These are phyloP conservation scores for Calonectria leucothoes DNA, from an alignment of 2,329 filamentous ascomycete species.

Conservation along the genomic window DNA sequence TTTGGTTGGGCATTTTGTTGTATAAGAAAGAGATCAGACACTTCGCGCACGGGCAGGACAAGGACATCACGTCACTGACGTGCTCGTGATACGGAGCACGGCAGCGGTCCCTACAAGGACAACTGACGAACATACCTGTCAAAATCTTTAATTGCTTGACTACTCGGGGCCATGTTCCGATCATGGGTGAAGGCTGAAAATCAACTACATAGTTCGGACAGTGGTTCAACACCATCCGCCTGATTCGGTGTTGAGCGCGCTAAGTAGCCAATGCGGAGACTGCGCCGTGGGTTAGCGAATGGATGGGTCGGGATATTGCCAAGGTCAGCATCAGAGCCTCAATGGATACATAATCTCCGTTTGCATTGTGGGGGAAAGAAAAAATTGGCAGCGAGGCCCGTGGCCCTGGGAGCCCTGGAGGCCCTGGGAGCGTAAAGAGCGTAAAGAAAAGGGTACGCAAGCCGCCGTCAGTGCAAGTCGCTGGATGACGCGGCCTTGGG, in stretches of 20 bases:
- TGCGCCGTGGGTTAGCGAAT: constrained; percentile 7
- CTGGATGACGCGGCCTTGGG: constrained; percentile 43
- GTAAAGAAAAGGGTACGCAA: constrained; percentile 31
- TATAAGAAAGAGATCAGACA: background rate
- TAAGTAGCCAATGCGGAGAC: background rate
- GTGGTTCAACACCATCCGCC: background rate
- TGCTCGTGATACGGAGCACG: background rate
- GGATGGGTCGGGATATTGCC: constrained; percentile 8
- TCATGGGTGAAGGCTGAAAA: background rate
- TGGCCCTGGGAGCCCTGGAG: background rate
- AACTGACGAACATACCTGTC: background rate
- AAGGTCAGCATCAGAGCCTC: constrained; percentile 23
- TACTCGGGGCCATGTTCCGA: background rate
- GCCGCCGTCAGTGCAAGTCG: constrained; percentile 33
- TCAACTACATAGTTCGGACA: background rate
- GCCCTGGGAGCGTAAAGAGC: background rate
- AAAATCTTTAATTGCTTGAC: background rate
- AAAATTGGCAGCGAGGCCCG: background rate
- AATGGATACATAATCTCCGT: constrained; percentile 7
- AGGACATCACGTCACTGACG: background rate
- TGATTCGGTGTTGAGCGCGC: background rate
- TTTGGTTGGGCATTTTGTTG: background rate
- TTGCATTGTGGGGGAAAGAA: background rate
- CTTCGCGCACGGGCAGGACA: background rate
- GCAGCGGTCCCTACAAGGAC: background rate